Base-by-base conservation (phyloP, 2,329 filamentous ascomycete species). In the Sporothrix inflata region DNA sequence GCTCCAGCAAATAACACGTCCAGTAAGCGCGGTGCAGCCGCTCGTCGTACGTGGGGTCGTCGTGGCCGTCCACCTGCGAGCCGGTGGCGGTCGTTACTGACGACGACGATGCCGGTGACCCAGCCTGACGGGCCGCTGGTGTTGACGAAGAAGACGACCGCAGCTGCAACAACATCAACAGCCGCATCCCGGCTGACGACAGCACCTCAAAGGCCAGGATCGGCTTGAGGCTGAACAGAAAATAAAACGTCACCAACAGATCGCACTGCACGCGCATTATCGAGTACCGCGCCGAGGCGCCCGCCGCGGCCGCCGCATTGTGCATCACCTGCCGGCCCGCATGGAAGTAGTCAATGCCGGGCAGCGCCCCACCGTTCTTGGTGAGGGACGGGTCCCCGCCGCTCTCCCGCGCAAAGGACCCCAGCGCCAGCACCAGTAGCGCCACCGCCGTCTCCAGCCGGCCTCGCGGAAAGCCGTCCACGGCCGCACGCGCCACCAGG, bases 1-100 rank as follows among this genome's bases (percentile, higher is more conserved):
- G 74, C 69, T 77, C 76, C n/a, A 76, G 71, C 14, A 77, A 66
- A 40, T 77, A 77, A 57, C 76, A 76, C n/a, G 76, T 72, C 76
- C 76, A 77, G 69, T 75, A 76, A 3, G 75, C 75, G 3, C 74
- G 73, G 53, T 74, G 72, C n/a, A 74, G 73, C n/a, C 60, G 73
- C 71, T 76, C 72, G 11, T 73, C 70, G 45, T 69, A 65, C 3
- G 67, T 27, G 5, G 71, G 61, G 27, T 75, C 70, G 14, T 47
- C 34, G 19, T 49, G 60, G 38, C 60, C 60, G 38, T 65, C 38
- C 8, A 42, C 38, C 3, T 21, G 60, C 6, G 38, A 42, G 60
- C 60, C 60, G 21, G 38, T 38, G 16, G 55, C 34, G 4, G 55
- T 61, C 2, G 55, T 40, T 0, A 8, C 27, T 5, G 55, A 61